A percentile compares a stretch with the other conserved stretches of the same genome.
Evolutionary conservation across 2,329 filamentous ascomycete species (phyloP).

Genomic region (Alternaria angustiovoidea): DNA sequence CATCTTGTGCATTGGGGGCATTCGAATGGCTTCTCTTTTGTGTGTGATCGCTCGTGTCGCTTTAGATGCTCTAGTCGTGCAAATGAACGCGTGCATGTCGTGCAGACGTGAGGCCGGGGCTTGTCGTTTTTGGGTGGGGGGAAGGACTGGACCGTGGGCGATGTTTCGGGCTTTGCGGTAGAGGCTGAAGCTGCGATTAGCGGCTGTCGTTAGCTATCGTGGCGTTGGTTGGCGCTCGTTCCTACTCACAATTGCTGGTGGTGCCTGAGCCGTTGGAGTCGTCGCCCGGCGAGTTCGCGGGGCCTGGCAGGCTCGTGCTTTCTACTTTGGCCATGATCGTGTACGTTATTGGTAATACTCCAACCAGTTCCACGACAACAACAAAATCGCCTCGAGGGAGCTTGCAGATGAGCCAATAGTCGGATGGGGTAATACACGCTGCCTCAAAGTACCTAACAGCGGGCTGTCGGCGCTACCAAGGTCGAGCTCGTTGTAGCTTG

Average conservation of each 20-base stretch:
- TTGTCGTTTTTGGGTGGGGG: slow-evolving; percentile 96
- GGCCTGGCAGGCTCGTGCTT: slow-evolving; percentile 36
- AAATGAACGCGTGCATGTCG: slow-evolving; percentile 89
- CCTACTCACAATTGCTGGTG: slow-evolving; percentile 46
- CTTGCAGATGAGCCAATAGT: slow-evolving; percentile 4
- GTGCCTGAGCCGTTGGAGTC: slow-evolving; percentile 38
- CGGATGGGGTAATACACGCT: slow-evolving; percentile 3
- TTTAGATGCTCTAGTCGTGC: slow-evolving; percentile 96
- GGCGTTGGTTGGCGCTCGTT: slow-evolving; percentile 1
- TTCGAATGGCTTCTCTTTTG: slow-evolving; percentile 98
- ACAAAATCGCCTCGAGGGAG: slow-evolving; percentile 16
- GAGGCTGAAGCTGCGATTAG: slow-evolving; percentile 40
- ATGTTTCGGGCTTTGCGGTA: slow-evolving; percentile 41
- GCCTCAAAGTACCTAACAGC: slow-evolving; percentile 4
- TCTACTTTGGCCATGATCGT: slow-evolving; percentile 38
- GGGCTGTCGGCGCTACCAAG: slow-evolving; percentile 9
- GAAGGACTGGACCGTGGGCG: slow-evolving; percentile 56
- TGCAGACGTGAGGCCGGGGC: slow-evolving; percentile 92
- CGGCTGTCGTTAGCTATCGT: slow-evolving; percentile 27
- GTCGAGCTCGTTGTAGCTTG: slow-evolving; percentile 24
- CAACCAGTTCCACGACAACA: slow-evolving; percentile 20
- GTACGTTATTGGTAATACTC: slow-evolving; percentile 22
- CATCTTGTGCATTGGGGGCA: slow-evolving; percentile 94
- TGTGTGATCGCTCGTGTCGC: slow-evolving; percentile 96
- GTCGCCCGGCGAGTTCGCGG: slow-evolving; percentile 39